Conservation (phyloP, 805 yeast species). For the Cyberlindnera petersonii region DNA sequence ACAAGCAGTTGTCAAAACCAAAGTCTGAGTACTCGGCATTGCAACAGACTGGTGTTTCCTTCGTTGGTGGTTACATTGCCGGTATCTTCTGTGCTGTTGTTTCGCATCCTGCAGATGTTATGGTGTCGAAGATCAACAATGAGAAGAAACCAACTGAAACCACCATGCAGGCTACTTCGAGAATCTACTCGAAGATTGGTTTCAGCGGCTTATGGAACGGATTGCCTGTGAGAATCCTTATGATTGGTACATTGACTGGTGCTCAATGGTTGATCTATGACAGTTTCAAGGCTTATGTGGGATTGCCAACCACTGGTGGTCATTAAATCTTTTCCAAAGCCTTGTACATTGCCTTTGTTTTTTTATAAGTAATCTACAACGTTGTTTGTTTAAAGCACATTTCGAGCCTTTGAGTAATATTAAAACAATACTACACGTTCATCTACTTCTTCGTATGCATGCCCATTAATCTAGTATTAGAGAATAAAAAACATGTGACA, state of each 20-base stretch:
- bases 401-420: no score
- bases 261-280: slow-evolving; percentile 97
- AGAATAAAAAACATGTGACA: background rate
- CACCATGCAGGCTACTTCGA: slow-evolving; percentile 57
- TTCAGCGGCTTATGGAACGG: slow-evolving; percentile 95
- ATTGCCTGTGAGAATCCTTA: slow-evolving; percentile 85
- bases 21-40: slow-evolving; percentile 65
- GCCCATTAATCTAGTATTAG: background rate
- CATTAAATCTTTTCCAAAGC: no score
- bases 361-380: background rate
- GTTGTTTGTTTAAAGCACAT: no score
- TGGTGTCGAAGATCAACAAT: slow-evolving; percentile 89
- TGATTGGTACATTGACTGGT: slow-evolving; percentile 97
- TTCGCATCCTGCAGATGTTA: slow-evolving; percentile 98
- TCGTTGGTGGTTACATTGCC: slow-evolving; percentile 93
- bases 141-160: slow-evolving; percentile 64
- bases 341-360: background rate
- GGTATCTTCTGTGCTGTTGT: slow-evolving; percentile 95
- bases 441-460: no score
- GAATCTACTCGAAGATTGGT: slow-evolving; percentile 85
- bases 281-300: slow-evolving; percentile 90
- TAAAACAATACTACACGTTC: no score
- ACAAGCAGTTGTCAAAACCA: slow-evolving; percentile 65
- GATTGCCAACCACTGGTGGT: slow-evolving; percentile 90
- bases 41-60: slow-evolving; percentile 92